A percentile compares a stretch with the other conserved stretches of the same genome.
Conservation (phyloP, 163 green algal species). For the Trebouxiophyceae sp. region DNA sequence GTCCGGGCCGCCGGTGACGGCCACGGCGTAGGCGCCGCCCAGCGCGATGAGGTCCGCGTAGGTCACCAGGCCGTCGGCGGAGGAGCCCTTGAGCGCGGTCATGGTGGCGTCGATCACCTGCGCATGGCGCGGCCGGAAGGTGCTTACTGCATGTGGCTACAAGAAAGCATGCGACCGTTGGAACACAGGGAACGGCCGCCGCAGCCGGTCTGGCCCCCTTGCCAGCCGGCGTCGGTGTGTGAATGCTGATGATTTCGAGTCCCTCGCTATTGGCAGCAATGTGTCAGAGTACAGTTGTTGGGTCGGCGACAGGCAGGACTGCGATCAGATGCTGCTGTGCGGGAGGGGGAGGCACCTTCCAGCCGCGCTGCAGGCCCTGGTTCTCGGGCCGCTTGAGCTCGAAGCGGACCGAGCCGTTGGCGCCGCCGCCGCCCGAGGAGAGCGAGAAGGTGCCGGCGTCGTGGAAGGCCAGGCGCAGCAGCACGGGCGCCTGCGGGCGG, state of each 20-base stretch:
- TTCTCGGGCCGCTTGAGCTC: conserved; percentile 51
- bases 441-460: conserved; percentile 67
- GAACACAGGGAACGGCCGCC: too few species aligned
- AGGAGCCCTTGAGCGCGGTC: conserved; percentile 44
- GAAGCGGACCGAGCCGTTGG: conserved; percentile 63
- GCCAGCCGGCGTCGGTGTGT: too few species aligned
- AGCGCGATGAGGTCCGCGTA: conserved; percentile 55
- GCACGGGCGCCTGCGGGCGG: conserved; percentile 33
- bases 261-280: too few species aligned
- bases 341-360: too few species aligned
- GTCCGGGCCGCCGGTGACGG: conserved; percentile 40
- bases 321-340: too few species aligned
- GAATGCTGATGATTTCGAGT: too few species aligned
- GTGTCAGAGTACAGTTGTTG: too few species aligned
- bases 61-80: conserved; percentile 50
- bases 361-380: conserved; percentile 77
- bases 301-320: too few species aligned
- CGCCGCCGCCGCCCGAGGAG: conserved; percentile 43
- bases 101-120: conserved; percentile 31
- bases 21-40: conserved; percentile 40
- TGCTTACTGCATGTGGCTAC: too few species aligned
- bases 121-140: too few species aligned
- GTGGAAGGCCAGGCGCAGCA: conserved; percentile 80
- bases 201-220: too few species aligned
- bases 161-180: too few species aligned